Base-by-base conservation (phyloP, 1,284 basidiomycete species). In the Ceratobasidium sp. region DNA sequence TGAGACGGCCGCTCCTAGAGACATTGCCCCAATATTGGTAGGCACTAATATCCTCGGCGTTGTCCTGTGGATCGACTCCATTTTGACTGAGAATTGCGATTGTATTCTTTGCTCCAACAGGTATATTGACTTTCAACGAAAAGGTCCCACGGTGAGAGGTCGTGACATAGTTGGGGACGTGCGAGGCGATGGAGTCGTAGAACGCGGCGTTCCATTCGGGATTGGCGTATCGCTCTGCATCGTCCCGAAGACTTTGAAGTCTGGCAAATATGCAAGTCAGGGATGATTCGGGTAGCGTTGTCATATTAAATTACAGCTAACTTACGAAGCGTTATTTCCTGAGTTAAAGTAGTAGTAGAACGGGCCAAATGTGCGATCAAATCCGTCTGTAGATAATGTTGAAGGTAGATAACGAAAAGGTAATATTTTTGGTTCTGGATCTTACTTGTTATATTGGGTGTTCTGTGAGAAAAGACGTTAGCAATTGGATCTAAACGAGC, bases 21-120 rank as follows among this genome's bases (percentile, higher is more conserved):
- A 80, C 69, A 26, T 79, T 73, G 30, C 73, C 74, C 80, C 80
- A 80, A 62, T 80, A 80, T 75, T 80, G 80, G 43, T 71, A 74
- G 32, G 73, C 75, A 14, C 41, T 73, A 26, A 57, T 61, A 23
- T 71, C 72, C 5, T 73, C 55, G 11, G 75, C 77, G 57, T 79
- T 78, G 57, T 78, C 79, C 73, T 80, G 79, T 64, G 72, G 77
- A 54, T 80, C 78, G 38, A 73, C 70, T 1, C 79, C 78, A 6
- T 73, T 73, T 18, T 75, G 72, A 16, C 77, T 73, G n/a, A 80
- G 73, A 16, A 80, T 63, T 0, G 78, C 77, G 11, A 76, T 76
- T 13, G 77, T 54, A n/a, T 76, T 78, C 18, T 28, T 54, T 0
- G 78, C 77, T 0, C 76, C 74, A 14, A 72, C 26, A 0, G 79